Evolutionary conservation across 371 early-diverging fungal genomes (phyloP).

Genomic region (Apophysomyces ossiformis): DNA sequence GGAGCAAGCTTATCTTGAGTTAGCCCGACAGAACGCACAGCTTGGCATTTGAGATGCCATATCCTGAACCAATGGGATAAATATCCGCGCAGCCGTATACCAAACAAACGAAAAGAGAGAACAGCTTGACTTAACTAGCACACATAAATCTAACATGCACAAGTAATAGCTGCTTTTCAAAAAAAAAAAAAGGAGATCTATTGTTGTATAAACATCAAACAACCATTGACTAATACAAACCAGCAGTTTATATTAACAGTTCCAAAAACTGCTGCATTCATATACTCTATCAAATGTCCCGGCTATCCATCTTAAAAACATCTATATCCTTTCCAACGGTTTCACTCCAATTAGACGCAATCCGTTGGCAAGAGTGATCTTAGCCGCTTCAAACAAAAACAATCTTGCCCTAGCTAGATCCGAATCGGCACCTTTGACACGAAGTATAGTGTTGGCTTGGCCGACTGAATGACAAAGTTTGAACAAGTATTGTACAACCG

Average conservation of each 20-base stretch:
- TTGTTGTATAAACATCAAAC: too few species aligned
- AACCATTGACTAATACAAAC: background rate
- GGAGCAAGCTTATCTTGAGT: too few species aligned
- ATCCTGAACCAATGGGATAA: too few species aligned
- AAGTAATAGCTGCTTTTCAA: background rate
- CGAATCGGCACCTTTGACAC: slow-evolving; percentile 66
- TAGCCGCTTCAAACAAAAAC: slow-evolving; percentile 70
- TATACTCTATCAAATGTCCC: background rate
- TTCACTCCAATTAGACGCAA: slow-evolving; percentile 75
- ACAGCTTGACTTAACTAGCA: too few species aligned
- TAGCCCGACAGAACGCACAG: too few species aligned
- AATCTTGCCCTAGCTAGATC: slow-evolving; percentile 79
- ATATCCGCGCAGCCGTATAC: too few species aligned
- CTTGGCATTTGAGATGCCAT: too few species aligned
- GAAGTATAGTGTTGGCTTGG: slow-evolving; percentile 68
- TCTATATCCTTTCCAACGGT: slow-evolving; percentile 88
- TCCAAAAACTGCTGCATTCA: background rate
- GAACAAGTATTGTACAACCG: slow-evolving; percentile 83
- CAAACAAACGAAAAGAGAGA: too few species aligned
- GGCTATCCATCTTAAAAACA: background rate
- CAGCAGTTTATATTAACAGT: too few species aligned
- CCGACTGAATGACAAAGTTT: slow-evolving; percentile 77
- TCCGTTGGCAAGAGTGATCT: slow-evolving; percentile 80
- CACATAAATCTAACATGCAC: background rate
- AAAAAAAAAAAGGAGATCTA: background rate